A percentile compares a stretch with the other conserved stretches of the same genome.
These are phyloP conservation scores for Gynostemma pentaphyllum DNA, from an alignment of 306 rosid genomes.

Conservation along the genomic window DNA sequence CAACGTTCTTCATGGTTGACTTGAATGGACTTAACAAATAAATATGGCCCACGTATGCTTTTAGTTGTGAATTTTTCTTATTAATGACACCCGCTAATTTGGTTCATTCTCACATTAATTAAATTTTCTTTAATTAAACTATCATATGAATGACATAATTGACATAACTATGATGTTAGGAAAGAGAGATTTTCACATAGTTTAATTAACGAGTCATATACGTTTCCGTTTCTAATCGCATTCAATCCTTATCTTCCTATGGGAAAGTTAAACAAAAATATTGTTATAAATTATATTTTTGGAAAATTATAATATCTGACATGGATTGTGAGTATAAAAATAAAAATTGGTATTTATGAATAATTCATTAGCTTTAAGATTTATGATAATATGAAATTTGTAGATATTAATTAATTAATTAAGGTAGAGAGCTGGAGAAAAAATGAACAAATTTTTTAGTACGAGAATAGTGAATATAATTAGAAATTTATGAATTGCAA, in stretches of 20 bases:
- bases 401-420: too few species aligned
- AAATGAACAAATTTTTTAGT: too few species aligned
- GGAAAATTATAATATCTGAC: too few species aligned
- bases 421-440: too few species aligned
- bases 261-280: not conserved
- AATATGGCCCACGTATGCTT: constrained; percentile 4
- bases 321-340: too few species aligned
- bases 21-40: not conserved
- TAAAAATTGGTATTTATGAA: too few species aligned
- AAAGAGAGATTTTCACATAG: not conserved
- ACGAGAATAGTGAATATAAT: too few species aligned
- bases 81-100: not conserved
- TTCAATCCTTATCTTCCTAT: not conserved
- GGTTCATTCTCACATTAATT: not conserved
- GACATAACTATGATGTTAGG: not conserved
- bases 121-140: not conserved
- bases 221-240: not conserved
- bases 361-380: too few species aligned
- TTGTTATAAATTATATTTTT: too few species aligned
- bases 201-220: not conserved
- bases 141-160: not conserved
- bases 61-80: not conserved
- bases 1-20: not conserved
- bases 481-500: too few species aligned
- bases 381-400: too few species aligned